Evolutionary conservation across 768 basidiomycete species (phyloP).

Genomic region (Candolleomyces aberdarensis): DNA sequence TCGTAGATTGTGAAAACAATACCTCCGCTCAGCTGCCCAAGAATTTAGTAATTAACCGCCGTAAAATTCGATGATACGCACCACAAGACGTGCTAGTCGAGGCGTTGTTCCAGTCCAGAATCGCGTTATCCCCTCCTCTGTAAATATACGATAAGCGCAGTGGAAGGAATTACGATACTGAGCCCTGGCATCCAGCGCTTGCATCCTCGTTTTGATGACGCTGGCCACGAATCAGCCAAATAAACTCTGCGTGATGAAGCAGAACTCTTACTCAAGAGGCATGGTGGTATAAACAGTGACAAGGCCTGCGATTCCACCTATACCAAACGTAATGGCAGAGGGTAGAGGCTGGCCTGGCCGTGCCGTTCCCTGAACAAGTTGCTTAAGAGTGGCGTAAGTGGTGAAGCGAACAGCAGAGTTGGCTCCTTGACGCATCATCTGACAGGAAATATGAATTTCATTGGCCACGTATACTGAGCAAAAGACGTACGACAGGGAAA

Average conservation of each 20-base stretch:
- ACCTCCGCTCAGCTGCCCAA: conserved; percentile 79
- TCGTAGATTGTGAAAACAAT: conserved; percentile 94
- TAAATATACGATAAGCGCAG: conserved; percentile 91
- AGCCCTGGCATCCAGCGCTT: conserved; percentile 75
- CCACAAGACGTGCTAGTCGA: conserved; percentile 77
- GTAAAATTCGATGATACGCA: conserved; percentile 34
- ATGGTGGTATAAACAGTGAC: conserved; percentile 93
- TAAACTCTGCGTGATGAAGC: background rate
- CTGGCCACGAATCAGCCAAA: conserved; percentile 34
- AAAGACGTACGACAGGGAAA: conserved; percentile 79
- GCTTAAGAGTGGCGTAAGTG: conserved; percentile 91
- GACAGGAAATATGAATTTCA: background rate
- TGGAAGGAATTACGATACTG: conserved; percentile 95
- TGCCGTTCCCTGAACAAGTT: conserved; percentile 82
- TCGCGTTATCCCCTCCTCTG: conserved; percentile 85
- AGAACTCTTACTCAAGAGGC: conserved; percentile 66
- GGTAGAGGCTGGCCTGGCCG: conserved; percentile 85
- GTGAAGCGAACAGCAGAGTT: conserved; percentile 97
- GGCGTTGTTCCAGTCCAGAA: conserved; percentile 99
- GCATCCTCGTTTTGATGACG: conserved; percentile 98
- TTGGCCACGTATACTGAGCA: background rate
- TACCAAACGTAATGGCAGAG: conserved; percentile 85
- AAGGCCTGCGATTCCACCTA: conserved; percentile 90
- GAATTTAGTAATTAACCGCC: background rate
- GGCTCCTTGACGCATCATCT: conserved; percentile 98